Base-by-base conservation (phyloP, 2,329 filamentous ascomycete genomes). In the Fusarium newnesense region DNA sequence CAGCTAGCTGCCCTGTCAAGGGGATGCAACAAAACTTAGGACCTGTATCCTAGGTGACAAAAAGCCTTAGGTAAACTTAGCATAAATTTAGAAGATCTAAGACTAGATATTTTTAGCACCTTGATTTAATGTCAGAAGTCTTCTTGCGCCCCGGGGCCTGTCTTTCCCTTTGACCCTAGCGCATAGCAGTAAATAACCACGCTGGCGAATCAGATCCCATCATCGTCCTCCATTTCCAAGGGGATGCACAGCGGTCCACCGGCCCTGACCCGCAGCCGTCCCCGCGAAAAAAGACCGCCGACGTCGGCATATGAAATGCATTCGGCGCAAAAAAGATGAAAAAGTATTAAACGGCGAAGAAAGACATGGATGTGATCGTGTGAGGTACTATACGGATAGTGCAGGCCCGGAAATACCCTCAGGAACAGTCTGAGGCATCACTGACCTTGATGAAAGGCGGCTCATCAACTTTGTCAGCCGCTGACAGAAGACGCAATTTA, bases 261-360 rank as follows among this genome's bases (percentile, higher is more conserved):
- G 60, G 62, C 47, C 60, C 68, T 73, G 62, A 60, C 54, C 54
- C 58, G 54, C 56, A 64, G 53, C 44, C 47, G 52, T 66, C 69
- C 74, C 69, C 69, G 69, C 63, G 61, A 74, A 66, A 68, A 72
- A 72, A 42, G 60, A 32, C 60, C 73, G 76, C 76, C 76, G 76
- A 77, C 61, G 66, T 77, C 76, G 76, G 76, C 75, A 74, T 54
- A 49, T 62, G 24, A 43, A 54, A 60, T 67, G 56, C 67, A 74
- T 58, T 54, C 58, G 56, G 47, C 37, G 40, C 46, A 46, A 70
- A 53, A 65, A 66, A 73, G n/a, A 49, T 56, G 40, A 57, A 63
- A 56, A 64, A 67, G 59, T 60, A 59, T 30, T 28, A 57, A 37
- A 53, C 37, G 60, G 43, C 52, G 39, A 54, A 32, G 46, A 15